phyloP scores from a whole-genome alignment of 805 yeast species.

The Candida ovalis region DNA sequence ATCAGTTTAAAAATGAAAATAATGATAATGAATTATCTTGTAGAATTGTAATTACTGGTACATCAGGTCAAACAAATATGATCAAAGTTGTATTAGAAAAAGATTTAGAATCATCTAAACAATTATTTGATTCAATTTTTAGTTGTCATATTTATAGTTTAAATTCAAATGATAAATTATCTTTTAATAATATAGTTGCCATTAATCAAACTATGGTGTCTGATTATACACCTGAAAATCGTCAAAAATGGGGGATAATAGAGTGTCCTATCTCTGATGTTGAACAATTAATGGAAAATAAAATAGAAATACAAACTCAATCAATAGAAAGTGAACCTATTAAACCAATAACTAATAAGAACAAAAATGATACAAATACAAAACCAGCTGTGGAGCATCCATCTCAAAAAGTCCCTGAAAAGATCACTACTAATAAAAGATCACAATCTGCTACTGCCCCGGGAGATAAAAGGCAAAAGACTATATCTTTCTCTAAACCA shows the following conservation, averaged over 20 bases:
- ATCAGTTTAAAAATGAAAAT: conserved; percentile 12
- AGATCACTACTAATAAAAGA: neutral
- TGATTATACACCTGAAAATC: conserved; percentile 16
- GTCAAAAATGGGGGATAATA: conserved; percentile 24
- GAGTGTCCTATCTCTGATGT: conserved; percentile 6
- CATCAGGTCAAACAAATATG: conserved; percentile 8
- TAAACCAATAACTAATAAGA: conserved; percentile 4
- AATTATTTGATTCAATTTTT: conserved; percentile 11
- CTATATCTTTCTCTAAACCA: neutral
- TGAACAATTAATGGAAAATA: neutral
- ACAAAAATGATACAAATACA: too few relatives aligned
- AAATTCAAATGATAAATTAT: conserved; percentile 12
- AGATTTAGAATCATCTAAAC: conserved; percentile 16
- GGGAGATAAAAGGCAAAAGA: neutral
- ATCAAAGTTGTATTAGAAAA: conserved; percentile 10
- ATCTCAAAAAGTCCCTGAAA: neutral
- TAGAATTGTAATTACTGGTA: conserved; percentile 15
- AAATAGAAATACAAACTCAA: neutral
- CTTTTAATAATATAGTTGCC: conserved; percentile 20
- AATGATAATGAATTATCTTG: conserved; percentile 10
- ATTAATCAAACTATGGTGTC: conserved; percentile 10
- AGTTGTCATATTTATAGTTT: conserved; percentile 23
- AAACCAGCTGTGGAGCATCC: too few relatives aligned
- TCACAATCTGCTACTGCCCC: neutral
- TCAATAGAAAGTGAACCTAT: conserved; percentile 17